Conservation (phyloP, 164 flowering plant genomes). For the Umbilicus rupestris region DNA sequence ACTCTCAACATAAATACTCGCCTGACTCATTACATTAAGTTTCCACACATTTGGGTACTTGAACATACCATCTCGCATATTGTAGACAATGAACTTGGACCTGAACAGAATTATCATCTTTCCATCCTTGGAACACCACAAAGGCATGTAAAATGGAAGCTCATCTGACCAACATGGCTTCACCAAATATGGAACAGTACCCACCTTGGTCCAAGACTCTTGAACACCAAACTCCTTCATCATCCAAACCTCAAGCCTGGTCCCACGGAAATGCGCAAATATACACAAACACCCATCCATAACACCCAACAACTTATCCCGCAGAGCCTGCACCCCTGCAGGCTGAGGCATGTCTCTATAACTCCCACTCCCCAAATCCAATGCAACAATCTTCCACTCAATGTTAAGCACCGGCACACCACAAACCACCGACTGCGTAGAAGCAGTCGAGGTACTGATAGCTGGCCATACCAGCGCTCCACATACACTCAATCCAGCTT, state of each 20-base stretch:
- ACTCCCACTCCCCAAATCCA: background rate
- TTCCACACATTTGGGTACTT: background rate
- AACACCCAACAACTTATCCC: background rate
- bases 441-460: background rate
- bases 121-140: background rate
- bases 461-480: constrained; percentile 3
- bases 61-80: background rate
- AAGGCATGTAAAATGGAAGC: background rate
- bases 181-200: constrained; percentile 4
- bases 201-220: background rate
- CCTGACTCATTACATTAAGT: background rate
- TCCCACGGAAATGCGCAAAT: background rate
- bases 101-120: background rate
- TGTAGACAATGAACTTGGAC: background rate
- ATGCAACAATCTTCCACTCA: constrained; percentile 1
- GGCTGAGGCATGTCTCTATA: background rate
- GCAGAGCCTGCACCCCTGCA: background rate
- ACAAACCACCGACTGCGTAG: background rate
- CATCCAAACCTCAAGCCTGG: constrained; percentile 5
- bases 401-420: constrained; percentile 2
- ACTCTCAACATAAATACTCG: constrained; percentile 3
- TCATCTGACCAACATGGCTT: constrained; percentile 1
- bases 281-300: background rate
- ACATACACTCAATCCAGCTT: background rate
- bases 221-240: constrained; percentile 6